Evolutionary conservation across 768 basidiomycete species (phyloP), one percentile per base, ranked within the genome.

Genomic region (Amanita polypyramis): DNA sequence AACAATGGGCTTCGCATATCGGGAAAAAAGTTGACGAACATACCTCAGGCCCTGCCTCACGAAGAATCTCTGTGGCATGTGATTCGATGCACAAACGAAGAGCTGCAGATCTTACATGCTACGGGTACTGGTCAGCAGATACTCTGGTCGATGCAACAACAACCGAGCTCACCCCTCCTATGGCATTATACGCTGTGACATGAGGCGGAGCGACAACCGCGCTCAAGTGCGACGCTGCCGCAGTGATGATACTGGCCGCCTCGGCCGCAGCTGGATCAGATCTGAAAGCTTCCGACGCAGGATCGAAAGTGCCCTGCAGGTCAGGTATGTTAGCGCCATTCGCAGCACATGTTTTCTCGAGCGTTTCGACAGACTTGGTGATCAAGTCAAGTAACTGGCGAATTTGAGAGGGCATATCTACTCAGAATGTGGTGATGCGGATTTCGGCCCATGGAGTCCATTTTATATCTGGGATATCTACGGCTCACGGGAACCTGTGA

Each of bases 11-110:
- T 42, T 27, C 5, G 11, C 29, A 19, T 11, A n/a, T 11, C 43
- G 10, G 30, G 32, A 39, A 1, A n/a, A 3, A 29, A 29, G 19
- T 27, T 27, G 21, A 37, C 3, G 25, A 2, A 42, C 45, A 42
- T 15, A 64, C 65, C 32, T 63, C 35, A 12, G 59, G 52, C 5
- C 66, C 65, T 12, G 62, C 63, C 39, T 65, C 61, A 9, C 61
- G 54, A 19, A 68, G 48, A 8, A 65, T 65, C 29, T 67, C 63
- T 4, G 60, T 54, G 3, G 62, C 60, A 37, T 58, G 54, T 0
- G 53, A 54, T 20, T 59, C 59, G 1, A 60, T 35, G 20, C 56
- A 57, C 35, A 55, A 54, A 3, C 58, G 53, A 2, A 63, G 40
- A 25, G 62, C 60, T 6, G 62, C 57, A 2, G 59, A 51, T 15